Base-by-base conservation (phyloP, 2,329 filamentous ascomycete species). In the Colletotrichum neosansevieriae region DNA sequence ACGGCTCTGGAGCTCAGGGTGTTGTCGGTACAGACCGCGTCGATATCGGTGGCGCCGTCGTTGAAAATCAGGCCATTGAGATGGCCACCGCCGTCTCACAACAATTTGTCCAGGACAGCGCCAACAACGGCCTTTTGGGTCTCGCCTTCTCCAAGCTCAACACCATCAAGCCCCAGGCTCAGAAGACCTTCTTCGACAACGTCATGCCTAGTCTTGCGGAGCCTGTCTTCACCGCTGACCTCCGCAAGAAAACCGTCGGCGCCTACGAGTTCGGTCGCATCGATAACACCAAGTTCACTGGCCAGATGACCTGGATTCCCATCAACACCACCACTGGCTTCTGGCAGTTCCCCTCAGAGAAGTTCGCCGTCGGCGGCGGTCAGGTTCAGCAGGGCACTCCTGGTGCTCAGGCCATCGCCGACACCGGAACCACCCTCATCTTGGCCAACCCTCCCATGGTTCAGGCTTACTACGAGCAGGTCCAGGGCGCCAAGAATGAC, bases 111-210 rank as follows among this genome's bases (percentile, higher is more conserved):
- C 63, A 83, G 38, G 88, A 92, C 74, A 83, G 82, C n/a, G 79
- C 83, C 70, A 89, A 85, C 71, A 89, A 91, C 75, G 91, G 91
- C n/a, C 85, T 93, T 5, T 81, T 93, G 29, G 91, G 91, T 11
- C 85, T 93, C 29, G 90, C 86, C 9, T 93, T 91, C 75, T 86
- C 85, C 64, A 83, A 78, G 44, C 83, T 92, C 76, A 93, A 92
- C 76, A 90, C 87, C 2, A 86, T 92, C 67, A 75, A 84, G 75
- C 90, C 91, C 1, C 79, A 83, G 15, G 80, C 83, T 70, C 89
- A 92, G 72, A 90, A 89, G 79, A 93, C 91, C 11, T 94, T 93
- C 78, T 92, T 93, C 76, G 90, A 92, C 74, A 93, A 92, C 76
- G 81, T 91, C 72, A 86, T 87, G 77, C 71, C 77, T n/a, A 77